A percentile compares a stretch with the other conserved stretches of the same genome.
phyloP scores from a whole-genome alignment of 805 yeast genomes.

The Candida xiaguanensis region DNA sequence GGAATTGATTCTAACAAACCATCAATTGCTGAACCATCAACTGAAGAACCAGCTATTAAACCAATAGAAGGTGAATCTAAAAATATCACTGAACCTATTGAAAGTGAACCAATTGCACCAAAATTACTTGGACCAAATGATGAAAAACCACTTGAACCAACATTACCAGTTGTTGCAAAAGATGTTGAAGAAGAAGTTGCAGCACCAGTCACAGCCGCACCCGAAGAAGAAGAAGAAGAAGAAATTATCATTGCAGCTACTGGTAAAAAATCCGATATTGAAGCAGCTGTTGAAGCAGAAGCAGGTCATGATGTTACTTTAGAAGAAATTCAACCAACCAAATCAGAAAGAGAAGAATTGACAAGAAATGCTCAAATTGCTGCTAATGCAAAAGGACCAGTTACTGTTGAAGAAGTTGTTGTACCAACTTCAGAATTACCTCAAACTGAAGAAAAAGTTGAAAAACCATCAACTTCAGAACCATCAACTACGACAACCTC shows the following conservation, averaged over 20 bases:
- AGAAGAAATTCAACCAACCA: constrained; percentile 42
- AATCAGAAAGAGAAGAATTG: constrained; percentile 33
- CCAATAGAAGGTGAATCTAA: no score
- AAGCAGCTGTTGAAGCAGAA: constrained; percentile 31
- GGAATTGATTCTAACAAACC: constrained; percentile 1
- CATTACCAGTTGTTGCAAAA: not conserved
- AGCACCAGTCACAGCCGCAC: not conserved
- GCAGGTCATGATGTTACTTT: constrained; percentile 34
- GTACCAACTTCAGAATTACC: constrained; percentile 2
- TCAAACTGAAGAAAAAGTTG: no score
- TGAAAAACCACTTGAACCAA: not conserved
- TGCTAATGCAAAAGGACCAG: constrained; percentile 6
- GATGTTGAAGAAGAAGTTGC: constrained; percentile 1
- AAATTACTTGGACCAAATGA: constrained; percentile 15
- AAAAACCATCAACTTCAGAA: constrained; percentile 1
- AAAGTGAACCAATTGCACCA: constrained; percentile 5
- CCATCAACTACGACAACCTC: no score
- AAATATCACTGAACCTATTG: not conserved
- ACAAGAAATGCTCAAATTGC: constrained; percentile 26
- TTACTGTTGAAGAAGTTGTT: constrained; percentile 6
- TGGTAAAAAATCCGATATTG: constrained; percentile 30
- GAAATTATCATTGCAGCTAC: constrained; percentile 41
- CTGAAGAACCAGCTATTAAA: constrained; percentile 10
- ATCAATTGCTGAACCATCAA: constrained; percentile 1
- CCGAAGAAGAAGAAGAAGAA: constrained; percentile 12